A percentile compares a stretch with the other conserved stretches of the same genome.
Conservation (phyloP, 2,329 filamentous ascomycete genomes). For the Chaetomium strumarium region DNA sequence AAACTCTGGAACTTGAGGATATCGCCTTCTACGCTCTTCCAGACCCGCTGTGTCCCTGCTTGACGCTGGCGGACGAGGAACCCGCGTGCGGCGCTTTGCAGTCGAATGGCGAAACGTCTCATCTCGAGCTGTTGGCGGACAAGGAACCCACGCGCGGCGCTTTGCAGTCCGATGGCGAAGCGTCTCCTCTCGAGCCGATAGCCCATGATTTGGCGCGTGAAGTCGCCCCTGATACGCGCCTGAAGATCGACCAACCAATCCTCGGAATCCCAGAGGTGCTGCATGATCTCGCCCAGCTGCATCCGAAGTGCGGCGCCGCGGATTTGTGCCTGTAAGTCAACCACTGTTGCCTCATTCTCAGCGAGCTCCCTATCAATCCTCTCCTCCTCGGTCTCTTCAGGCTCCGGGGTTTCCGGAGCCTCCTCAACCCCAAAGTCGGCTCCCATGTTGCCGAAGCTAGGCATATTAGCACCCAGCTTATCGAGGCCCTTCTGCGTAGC, state of each 20-base stretch:
- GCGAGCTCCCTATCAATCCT: constrained; percentile 73
- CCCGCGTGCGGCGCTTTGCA: constrained; percentile 79
- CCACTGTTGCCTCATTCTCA: constrained; percentile 65
- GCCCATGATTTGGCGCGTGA: constrained; percentile 71
- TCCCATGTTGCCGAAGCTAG: constrained; percentile 95
- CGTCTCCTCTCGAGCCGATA: constrained; percentile 78
- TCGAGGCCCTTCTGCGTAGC: constrained; percentile 95
- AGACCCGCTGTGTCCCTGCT: constrained; percentile 57
- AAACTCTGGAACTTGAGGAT: constrained; percentile 79
- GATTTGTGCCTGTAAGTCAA: constrained; percentile 81
- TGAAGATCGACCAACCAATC: constrained; percentile 74
- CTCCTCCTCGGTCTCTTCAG: constrained; percentile 86
- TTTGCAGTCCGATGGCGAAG: constrained; percentile 77
- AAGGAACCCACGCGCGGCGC: constrained; percentile 70
- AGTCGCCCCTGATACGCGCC: constrained; percentile 80
- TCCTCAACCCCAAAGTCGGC: constrained; percentile 86
- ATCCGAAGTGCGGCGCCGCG: constrained; percentile 75
- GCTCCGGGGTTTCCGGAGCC: constrained; percentile 51
- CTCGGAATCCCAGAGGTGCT: constrained; percentile 82
- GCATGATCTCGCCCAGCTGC: constrained; percentile 75
- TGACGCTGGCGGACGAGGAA: constrained; percentile 63
- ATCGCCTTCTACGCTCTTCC: constrained; percentile 63
- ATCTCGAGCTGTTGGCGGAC: constrained; percentile 63
- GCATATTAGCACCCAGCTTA: constrained; percentile 91
- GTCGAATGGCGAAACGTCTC: constrained; percentile 68